Conservation (phyloP, 176 grass and related monocot species). For the Puccinellia tenuiflora region DNA sequence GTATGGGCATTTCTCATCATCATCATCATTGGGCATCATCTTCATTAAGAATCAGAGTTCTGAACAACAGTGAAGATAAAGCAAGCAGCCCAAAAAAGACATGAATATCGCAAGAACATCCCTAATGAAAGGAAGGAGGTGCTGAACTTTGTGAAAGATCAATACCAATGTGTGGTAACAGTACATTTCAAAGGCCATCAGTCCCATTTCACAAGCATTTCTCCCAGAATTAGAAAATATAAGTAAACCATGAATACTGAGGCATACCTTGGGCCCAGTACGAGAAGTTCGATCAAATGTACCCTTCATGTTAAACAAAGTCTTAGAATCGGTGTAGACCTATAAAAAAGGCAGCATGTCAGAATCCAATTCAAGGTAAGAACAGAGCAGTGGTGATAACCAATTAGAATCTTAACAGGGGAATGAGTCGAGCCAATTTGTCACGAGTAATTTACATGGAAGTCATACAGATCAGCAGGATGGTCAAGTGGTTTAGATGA, state of each 20-base stretch:
- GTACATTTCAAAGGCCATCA: neutral
- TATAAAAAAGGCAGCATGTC: constrained; percentile 9
- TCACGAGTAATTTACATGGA: constrained; percentile 49
- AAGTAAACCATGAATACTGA: neutral
- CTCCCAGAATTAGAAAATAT: neutral
- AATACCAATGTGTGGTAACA: neutral
- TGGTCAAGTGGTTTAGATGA: constrained; percentile 56
- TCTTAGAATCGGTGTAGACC: constrained; percentile 53
- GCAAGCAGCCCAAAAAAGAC: neutral
- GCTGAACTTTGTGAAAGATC: neutral
- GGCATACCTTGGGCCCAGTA: constrained; percentile 60
- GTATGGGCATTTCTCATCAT: neutral
- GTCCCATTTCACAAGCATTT: neutral
- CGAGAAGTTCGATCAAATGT: constrained; percentile 47
- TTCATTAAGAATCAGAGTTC: neutral
- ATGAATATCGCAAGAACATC: neutral
- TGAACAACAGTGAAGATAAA: neutral
- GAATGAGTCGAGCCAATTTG: neutral
- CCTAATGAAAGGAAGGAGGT: neutral
- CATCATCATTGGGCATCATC: neutral
- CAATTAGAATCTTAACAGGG: neutral
- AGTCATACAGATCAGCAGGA: constrained; percentile 79
- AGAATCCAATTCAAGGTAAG: neutral
- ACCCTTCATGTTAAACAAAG: constrained; percentile 49
- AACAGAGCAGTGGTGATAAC: neutral